These are phyloP conservation scores for Blastobotrys niveus DNA, from an alignment of 1,139 yeast species.

Conservation along the genomic window DNA sequence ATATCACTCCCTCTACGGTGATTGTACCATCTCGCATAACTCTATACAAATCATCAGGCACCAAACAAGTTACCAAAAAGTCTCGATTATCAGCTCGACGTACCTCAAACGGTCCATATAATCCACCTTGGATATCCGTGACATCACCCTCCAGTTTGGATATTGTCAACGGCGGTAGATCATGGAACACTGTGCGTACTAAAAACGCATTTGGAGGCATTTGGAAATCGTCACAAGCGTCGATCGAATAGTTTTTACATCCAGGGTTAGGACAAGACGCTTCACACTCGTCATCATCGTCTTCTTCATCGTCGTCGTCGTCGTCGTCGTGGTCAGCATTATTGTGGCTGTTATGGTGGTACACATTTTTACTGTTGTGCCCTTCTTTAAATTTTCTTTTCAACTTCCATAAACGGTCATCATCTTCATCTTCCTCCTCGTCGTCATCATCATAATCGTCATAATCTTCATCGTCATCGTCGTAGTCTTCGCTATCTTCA, in stretches of 20 bases:
- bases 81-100: slow-evolving; percentile 14
- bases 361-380: slow-evolving; percentile 4
- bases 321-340: slow-evolving; percentile 11
- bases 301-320: slow-evolving; percentile 5
- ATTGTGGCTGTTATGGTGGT: slow-evolving; percentile 5
- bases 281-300: slow-evolving; percentile 11
- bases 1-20: slow-evolving; percentile 7
- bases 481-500: slow-evolving; percentile 10
- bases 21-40: slow-evolving; percentile 16
- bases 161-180: slow-evolving; percentile 10
- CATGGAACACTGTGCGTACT: slow-evolving; percentile 13
- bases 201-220: slow-evolving; percentile 20
- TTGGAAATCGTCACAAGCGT: slow-evolving; percentile 13
- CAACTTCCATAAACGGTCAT: slow-evolving; percentile 10
- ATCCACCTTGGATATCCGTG: slow-evolving; percentile 9
- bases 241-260: slow-evolving; percentile 18
- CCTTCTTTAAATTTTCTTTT: slow-evolving; percentile 13
- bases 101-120: slow-evolving; percentile 12
- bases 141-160: slow-evolving; percentile 8
- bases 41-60: slow-evolving; percentile 9
- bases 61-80: slow-evolving; percentile 13
- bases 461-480: slow-evolving; percentile 6
- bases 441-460: slow-evolving; percentile 9
- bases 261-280: slow-evolving; percentile 20
- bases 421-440: slow-evolving; percentile 11